Conservation (phyloP, 2,329 filamentous ascomycete genomes). For the Hymenoscyphus fructigenus region DNA sequence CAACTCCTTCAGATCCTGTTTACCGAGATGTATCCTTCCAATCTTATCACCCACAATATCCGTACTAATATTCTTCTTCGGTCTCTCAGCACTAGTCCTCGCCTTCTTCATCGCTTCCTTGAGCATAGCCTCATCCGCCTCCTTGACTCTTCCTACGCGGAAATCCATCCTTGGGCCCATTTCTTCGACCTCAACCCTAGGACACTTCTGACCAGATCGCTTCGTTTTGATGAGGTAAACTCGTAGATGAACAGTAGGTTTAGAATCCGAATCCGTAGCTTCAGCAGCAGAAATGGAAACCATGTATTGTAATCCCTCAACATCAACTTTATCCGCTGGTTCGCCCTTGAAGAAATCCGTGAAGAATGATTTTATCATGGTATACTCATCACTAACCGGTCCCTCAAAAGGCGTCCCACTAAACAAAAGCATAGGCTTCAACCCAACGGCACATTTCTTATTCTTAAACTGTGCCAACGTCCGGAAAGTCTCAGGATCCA, state of each 20-base stretch:
- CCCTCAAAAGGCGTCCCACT: slow-evolving; percentile 85
- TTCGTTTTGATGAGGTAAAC: slow-evolving; percentile 85
- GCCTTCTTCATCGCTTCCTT: slow-evolving; percentile 91
- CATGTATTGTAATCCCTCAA: slow-evolving; percentile 91
- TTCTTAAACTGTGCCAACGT: slow-evolving; percentile 74
- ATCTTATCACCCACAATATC: slow-evolving; percentile 96
- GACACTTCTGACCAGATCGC: slow-evolving; percentile 81
- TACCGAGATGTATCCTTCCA: slow-evolving; percentile 85
- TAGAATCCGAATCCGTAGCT: slow-evolving; percentile 45
- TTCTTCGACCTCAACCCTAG: slow-evolving; percentile 89
- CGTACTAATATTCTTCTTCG: slow-evolving; percentile 95
- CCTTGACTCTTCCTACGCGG: slow-evolving; percentile 74
- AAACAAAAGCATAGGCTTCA: slow-evolving; percentile 91
- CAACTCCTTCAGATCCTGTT: slow-evolving; percentile 81
- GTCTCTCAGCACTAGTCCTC: slow-evolving; percentile 70
- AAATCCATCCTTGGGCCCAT: slow-evolving; percentile 95
- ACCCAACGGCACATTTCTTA: slow-evolving; percentile 72
- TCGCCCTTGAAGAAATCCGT: slow-evolving; percentile 90
- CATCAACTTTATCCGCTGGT: slow-evolving; percentile 76
- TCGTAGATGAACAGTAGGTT: slow-evolving; percentile 65
- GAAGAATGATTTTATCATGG: slow-evolving; percentile 81
- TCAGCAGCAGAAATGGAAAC: slow-evolving; percentile 79
- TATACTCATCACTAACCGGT: slow-evolving; percentile 75
- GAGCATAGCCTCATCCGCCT: slow-evolving; percentile 74
- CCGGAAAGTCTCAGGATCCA: slow-evolving; percentile 73